Base-by-base conservation (phyloP, 129 eudicot species). In the Flaveria ramosissima region DNA sequence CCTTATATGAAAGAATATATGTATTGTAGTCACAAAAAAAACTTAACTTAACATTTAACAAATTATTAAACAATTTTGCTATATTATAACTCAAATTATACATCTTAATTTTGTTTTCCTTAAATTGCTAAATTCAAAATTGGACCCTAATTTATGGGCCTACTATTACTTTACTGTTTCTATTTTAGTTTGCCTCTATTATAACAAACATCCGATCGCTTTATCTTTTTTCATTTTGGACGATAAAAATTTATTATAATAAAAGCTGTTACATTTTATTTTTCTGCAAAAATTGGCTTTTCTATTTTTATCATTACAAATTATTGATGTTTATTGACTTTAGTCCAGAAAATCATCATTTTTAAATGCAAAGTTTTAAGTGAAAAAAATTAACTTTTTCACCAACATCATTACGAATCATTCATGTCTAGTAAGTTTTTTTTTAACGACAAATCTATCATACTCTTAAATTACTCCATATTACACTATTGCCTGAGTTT, bases 261-360 rank as follows among this genome's bases (percentile, higher is more conserved):
- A 61, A 61, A 61, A 61, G 17, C 9, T 14, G 15, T 11, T 39
- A 21, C 39, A 1, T 14, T 19, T 6, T 7, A 36, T 64, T 76
- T 21, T 15, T 24, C 30, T 27, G 13, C 46, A 23, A 7, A 21
- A 12, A n/a, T 61, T 30, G 0, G 0, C 43, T 15, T 30, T 26
- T 71, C 14, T 41, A 19, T 10, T 20, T 15, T 13, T 39, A 71
- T 30, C 77, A 60, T 78, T 78, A 72, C 19, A 68, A 79, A 79
- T 63, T 16, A 72, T 62, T 63, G 59, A 72, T 63, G 77, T 71
- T 60, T 71, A 36, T 78, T 62, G 47, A 61, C 24, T 71, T 48
- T 62, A 71, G 45, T 15, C 17, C n/a, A 9, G 36, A 16, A 51
- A 51, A 64, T 36, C 43, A 36, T 32, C 15, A 57, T 23, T 9